These are phyloP conservation scores for Neofusicoccum sp. DNA, from an alignment of 2,329 filamentous ascomycete genomes.

Conservation along the genomic window DNA sequence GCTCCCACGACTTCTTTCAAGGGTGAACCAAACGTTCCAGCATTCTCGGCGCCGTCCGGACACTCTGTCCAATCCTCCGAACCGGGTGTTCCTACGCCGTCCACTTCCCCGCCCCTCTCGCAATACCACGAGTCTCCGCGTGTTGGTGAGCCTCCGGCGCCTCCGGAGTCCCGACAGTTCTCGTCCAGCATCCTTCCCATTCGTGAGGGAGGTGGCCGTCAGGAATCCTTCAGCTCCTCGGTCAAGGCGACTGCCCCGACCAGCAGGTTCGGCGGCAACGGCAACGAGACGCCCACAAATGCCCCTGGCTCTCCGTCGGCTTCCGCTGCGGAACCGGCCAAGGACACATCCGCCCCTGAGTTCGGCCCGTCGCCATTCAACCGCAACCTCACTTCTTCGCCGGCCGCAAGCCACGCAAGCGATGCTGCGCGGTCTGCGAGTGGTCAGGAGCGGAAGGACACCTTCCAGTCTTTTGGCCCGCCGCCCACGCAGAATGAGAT, in stretches of 20 bases:
- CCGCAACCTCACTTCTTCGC: constrained; percentile 38
- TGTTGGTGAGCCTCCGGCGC: constrained; percentile 59
- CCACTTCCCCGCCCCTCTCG: constrained; percentile 60
- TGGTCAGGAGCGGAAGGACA: constrained; percentile 40
- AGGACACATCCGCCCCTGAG: constrained; percentile 34
- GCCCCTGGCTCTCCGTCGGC: constrained; percentile 42
- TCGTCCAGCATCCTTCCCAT: constrained; percentile 75
- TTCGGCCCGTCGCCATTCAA: constrained; percentile 37
- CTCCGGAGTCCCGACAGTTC: constrained; percentile 73
- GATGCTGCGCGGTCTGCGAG: constrained; percentile 37
- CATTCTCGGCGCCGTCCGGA: constrained; percentile 41
- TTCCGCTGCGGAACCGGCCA: constrained; percentile 49
- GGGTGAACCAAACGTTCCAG: constrained; percentile 44
- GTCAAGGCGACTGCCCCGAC: constrained; percentile 73
- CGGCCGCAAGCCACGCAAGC: constrained; percentile 40
- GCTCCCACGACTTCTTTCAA: constrained; percentile 60
- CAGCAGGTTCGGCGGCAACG: constrained; percentile 58
- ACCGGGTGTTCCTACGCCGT: constrained; percentile 59
- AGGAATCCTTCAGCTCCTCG: constrained; percentile 72
- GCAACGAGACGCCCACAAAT: constrained; percentile 49
- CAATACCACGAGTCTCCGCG: constrained; percentile 55
- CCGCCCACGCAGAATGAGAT: constrained; percentile 30
- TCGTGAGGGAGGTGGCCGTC: constrained; percentile 52
- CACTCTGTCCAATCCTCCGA: constrained; percentile 46
- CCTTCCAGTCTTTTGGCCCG: constrained; percentile 37